Base-by-base conservation (phyloP, 371 early-diverging fungal species). In the Phascolomyces articulosus region DNA sequence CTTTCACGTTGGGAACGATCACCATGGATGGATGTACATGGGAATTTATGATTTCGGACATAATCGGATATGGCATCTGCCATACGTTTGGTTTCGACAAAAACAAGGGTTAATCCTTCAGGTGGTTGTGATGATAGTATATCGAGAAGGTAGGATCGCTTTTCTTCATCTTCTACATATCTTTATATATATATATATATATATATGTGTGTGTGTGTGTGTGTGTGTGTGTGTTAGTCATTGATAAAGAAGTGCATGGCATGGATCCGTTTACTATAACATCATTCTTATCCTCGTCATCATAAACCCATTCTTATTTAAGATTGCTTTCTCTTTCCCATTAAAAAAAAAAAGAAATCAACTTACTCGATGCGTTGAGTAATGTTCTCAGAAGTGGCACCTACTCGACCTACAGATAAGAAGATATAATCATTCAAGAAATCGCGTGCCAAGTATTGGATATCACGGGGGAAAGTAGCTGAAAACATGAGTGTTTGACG, bases 401-500 rank as follows among this genome's bases (percentile, higher is more conserved):
- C 87, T 16, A 87, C 82, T 72, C 79, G 82, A 47, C 80, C 80
- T 23, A 79, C 79, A 63, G 77, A 81, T 62, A 74, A 71, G 65
- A 79, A 76, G n/a, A 78, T 63, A 47, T 78, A 75, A 44, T 78
- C 68, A 24, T 85, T 88, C 75, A 96, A 83, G 74, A 94, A 99
- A 72, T 94, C 95, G 24, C 90, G 83, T 4, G 98, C 98, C n/a
- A 99, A 82, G 49, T 79, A 73, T 66, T 94, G 88, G 9, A 99
- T 96, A 60, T 92, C 91, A 71, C 87, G 92, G 6, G 99, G 99
- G 93, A 97, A 97, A 0, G 99, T 99, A 0, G 99, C 99, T 60
- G 92, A 91, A 89, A 96, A 99, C 96, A 99, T 96, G 24, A 98
- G 86, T 15, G 98, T 97, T 66, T 73, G 64, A 40, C 62, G 55